A percentile compares a stretch with the other conserved stretches of the same genome.
These are phyloP conservation scores for Amaranthus cruentus DNA, from an alignment of 148 eudicot species.

Conservation along the genomic window DNA sequence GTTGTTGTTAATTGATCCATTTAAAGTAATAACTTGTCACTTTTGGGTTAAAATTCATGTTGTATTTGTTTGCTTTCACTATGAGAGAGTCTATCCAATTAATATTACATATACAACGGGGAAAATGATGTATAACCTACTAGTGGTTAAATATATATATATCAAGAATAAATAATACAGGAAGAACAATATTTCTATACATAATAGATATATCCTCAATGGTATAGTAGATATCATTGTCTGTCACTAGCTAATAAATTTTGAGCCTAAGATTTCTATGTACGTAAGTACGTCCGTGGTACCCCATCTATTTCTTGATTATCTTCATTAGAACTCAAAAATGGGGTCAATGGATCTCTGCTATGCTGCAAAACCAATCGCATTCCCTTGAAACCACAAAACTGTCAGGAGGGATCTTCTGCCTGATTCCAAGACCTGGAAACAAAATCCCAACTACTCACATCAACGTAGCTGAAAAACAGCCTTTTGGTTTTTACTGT, in stretches of 20 bases:
- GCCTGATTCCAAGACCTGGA: neutral
- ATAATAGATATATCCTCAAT: too few relatives aligned
- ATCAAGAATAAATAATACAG: too few relatives aligned
- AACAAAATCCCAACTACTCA: neutral
- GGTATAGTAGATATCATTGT: neutral
- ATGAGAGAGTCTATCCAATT: too few relatives aligned
- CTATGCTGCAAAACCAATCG: neutral
- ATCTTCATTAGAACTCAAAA: neutral
- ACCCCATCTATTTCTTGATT: too few relatives aligned
- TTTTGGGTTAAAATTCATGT: too few relatives aligned
- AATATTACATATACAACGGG: too few relatives aligned
- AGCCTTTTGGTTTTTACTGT: slow-evolving; percentile 6
- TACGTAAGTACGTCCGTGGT: neutral
- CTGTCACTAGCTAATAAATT: neutral
- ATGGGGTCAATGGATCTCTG: neutral
- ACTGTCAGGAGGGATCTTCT: neutral
- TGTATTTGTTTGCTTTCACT: too few relatives aligned
- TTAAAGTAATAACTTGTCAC: too few relatives aligned
- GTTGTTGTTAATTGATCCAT: too few relatives aligned
- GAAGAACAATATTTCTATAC: too few relatives aligned
- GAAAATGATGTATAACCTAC: too few relatives aligned
- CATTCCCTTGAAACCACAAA: slow-evolving; percentile 1
- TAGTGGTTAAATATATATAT: too few relatives aligned
- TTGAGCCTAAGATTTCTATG: neutral
- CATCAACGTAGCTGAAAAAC: slow-evolving; percentile 9